Conservation (phyloP, 192 early-diverging fungal species). For the Umbelopsis ramanniana region DNA sequence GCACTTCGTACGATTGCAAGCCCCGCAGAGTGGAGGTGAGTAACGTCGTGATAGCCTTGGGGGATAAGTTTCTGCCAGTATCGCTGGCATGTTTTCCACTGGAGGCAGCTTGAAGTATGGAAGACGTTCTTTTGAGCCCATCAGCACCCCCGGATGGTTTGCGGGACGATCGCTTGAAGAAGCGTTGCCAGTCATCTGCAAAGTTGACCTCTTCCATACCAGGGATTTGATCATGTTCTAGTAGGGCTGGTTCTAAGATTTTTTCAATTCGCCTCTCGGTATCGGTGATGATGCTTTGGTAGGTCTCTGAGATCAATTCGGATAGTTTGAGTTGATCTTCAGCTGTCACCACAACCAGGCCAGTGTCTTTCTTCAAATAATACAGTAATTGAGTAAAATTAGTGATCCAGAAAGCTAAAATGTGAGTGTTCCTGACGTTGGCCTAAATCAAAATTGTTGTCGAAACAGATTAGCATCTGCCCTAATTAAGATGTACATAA, state of each 20-base stretch:
- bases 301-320: conserved; percentile 79
- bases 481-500: conserved; percentile 8
- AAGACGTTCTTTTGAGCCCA: conserved; percentile 17
- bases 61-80: conserved; percentile 44
- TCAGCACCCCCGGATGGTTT: conserved; percentile 28
- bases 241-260: conserved; percentile 66
- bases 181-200: conserved; percentile 61
- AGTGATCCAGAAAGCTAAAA: conserved; percentile 83
- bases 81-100: conserved; percentile 8
- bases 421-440: conserved; percentile 57
- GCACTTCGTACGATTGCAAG: conserved; percentile 75
- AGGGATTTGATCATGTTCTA: conserved; percentile 72
- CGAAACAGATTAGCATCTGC: not conserved
- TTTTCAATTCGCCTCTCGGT: conserved; percentile 68
- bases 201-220: conserved; percentile 65
- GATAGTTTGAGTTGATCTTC: conserved; percentile 79
- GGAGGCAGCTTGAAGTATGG: not conserved
- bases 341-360: conserved; percentile 69
- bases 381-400: conserved; percentile 84
- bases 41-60: conserved; percentile 73
- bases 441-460: conserved; percentile 32
- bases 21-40: conserved; percentile 69
- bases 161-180: conserved; percentile 48
- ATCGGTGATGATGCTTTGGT: conserved; percentile 65
- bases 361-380: conserved; percentile 86